Base-by-base conservation (phyloP, 306 rosid species). In the Alnus glutinosa region DNA sequence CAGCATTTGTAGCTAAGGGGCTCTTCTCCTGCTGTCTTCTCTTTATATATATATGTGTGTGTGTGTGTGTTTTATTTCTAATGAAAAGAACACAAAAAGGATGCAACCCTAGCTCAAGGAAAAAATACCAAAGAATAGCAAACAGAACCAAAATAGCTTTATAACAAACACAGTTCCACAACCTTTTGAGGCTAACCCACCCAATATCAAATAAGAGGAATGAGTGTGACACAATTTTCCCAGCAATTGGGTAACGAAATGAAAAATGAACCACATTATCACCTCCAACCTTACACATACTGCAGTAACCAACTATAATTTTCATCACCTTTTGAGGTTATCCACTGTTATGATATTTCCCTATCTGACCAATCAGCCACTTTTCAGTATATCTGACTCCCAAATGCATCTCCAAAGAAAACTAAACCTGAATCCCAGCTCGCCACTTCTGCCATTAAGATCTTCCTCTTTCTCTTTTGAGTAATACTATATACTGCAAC, bases 111-210 rank as follows among this genome's bases (percentile, higher is more conserved):
- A 59, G 37, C 32, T 19, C 36, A 59, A 32, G 15, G 12, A 32
- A 42, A 28, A 5, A 28, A 13, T 23, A 10, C 14, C 36, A 19
- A 23, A 23, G 64, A 23, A 23, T 23, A 28, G 64, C 34, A 58
- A 19, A 58, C 37, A 58, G 36, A 58, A 58, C 37, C 64, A 59
- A 59, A 59, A 59, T 59, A 28, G 36, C 66, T 59, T 59, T 59
- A 16, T 37, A 59, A 59, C 9, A 32, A 28, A 59, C 39, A 59
- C 37, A 59, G 39, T 28, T 59, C 39, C 66, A 59, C 36, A 59
- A 59, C 66, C 66, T 28, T 59, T 59, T 59, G 16, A 59, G 66
- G 66, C 64, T 58, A 59, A 9, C 37, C 34, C 66, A 2, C 16
- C 39, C 1, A 28, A 42, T 28, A 59, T 10, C 15, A 59, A 10